Percentiles rank a stretch among this genome's conserved stretches.
Evolutionary conservation across 2,329 filamentous ascomycete genomes (phyloP).

Genomic region (Colletotrichum noveboracense): DNA sequence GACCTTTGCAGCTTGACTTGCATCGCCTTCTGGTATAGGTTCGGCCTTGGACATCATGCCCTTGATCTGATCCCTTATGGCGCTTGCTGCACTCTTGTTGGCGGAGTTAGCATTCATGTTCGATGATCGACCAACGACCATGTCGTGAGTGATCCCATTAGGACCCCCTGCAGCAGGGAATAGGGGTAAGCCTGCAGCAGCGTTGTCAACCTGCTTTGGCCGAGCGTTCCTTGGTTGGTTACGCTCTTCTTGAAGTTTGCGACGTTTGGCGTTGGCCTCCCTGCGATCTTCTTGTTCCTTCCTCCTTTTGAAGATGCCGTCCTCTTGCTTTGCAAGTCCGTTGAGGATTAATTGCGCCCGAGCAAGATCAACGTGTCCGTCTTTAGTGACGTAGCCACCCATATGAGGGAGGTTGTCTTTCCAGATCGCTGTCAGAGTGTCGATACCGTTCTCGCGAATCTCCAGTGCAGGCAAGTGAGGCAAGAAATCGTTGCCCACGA

Average conservation of each 20-base stretch:
- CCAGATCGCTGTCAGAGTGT: conserved; percentile 97
- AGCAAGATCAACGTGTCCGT: conserved; percentile 87
- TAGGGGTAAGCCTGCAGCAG: conserved; percentile 18
- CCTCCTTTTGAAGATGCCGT: conserved; percentile 87
- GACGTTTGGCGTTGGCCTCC: conserved; percentile 78
- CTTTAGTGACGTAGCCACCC: conserved; percentile 96
- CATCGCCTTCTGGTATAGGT: conserved; percentile 2
- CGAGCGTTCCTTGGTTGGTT: conserved; percentile 25
- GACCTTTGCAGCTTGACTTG: conserved; percentile 25
- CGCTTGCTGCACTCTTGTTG: conserved; percentile 94
- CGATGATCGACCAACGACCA: conserved; percentile 64
- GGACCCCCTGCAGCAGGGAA: conserved; percentile 48
- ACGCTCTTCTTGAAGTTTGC: conserved; percentile 71
- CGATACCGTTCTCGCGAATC: conserved; percentile 96
- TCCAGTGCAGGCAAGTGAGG: conserved; percentile 97
- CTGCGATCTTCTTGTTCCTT: conserved; percentile 85
- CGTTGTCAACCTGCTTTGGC: conserved; percentile 26
- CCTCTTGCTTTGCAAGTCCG: conserved; percentile 90
- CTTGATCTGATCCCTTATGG: conserved; percentile 81
- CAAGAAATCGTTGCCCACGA: conserved; percentile 97
- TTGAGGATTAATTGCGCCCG: conserved; percentile 87
- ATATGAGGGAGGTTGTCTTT: conserved; percentile 88
- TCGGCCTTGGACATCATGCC: conserved; percentile 35
- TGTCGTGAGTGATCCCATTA: conserved; percentile 75
- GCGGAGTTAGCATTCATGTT: conserved; percentile 69